Evolutionary conservation across 2,329 filamentous ascomycete species (phyloP).

Genomic region (Aspergillus hiratsukae): DNA sequence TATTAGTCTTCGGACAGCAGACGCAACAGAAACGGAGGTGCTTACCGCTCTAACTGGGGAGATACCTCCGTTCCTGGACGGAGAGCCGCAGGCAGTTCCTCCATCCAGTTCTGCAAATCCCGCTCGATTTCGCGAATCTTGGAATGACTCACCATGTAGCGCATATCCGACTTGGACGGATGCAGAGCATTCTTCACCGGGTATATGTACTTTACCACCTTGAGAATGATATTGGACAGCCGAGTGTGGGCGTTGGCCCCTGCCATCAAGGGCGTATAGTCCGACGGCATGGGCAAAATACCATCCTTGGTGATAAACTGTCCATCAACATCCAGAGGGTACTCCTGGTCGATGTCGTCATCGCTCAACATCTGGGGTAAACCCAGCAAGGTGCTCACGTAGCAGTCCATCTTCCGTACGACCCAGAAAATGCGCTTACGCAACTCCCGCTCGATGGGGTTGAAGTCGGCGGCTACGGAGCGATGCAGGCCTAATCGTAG

Average conservation of each 20-base stretch:
- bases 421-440: constrained; percentile 61
- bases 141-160: constrained; percentile 60
- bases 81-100: constrained; percentile 67
- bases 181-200: constrained; percentile 52
- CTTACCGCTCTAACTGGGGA: constrained; percentile 70
- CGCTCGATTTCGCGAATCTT: constrained; percentile 62
- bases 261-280: constrained; percentile 53
- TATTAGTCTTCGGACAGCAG: background rate
- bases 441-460: constrained; percentile 68
- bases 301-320: constrained; percentile 44
- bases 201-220: constrained; percentile 62
- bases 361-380: constrained; percentile 47
- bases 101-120: constrained; percentile 60
- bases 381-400: constrained; percentile 47
- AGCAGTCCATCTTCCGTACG: constrained; percentile 48
- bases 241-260: constrained; percentile 58
- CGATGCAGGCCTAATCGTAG: constrained; percentile 74
- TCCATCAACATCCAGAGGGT: constrained; percentile 43
- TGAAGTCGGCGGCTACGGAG: constrained; percentile 62
- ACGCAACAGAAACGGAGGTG: constrained; percentile 11
- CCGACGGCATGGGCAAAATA: constrained; percentile 52
- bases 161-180: constrained; percentile 45
- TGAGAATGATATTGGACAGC: constrained; percentile 54
- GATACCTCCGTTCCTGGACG: constrained; percentile 74
- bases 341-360: constrained; percentile 49